Base-by-base conservation (phyloP, 2,329 filamentous ascomycete genomes). In the Pseudogymnoascus sp. region DNA sequence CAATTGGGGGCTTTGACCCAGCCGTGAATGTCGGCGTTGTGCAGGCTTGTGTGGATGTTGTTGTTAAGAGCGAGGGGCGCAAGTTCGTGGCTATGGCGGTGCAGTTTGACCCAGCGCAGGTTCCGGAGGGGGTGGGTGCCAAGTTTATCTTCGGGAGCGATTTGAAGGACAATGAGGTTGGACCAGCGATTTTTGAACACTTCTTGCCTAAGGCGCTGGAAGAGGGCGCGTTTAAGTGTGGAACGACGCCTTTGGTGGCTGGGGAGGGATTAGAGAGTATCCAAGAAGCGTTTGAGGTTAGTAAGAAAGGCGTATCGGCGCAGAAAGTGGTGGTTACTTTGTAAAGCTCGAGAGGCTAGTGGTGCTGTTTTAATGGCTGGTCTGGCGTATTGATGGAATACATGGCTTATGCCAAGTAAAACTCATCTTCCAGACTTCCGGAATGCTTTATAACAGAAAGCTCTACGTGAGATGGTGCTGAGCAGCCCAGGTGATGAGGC, bases 191-290 rank as follows among this genome's bases (percentile, higher is more conserved):
- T 5, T 75, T 64, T 60, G 65, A 62, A 6, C 64, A 71, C 3
- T 74, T 68, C 61, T 60, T 76, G 55, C 69, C 72, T 0, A 42
- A 64, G 7, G 77, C 76, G 1, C 61, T 79, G 61, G 72, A 68
- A 18, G 63, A 69, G 13, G 72, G 72, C 0, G 67, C 66, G 59
- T 71, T 73, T 62, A 64, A 69, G 62, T 64, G 68, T 42, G 69
- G 72, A 10, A 73, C 77, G 1, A 67, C 72, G 29, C 70, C 75
- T 1, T 39, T 69, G 27, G 67, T 78, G 31, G 73, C 74, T 1
- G 76, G 76, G 0, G 68, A 74, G 5, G 77, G 77, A 5, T 63
- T 79, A n/a, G 75, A 75, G 45, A 69, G 65, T 40, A 66, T 78
- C 1, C 75, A 79, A 60, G 71, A 67, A 5, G 77, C 71, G 1